Conservation (phyloP, 441 rosid genomes). For the Gossypium laxum region DNA sequence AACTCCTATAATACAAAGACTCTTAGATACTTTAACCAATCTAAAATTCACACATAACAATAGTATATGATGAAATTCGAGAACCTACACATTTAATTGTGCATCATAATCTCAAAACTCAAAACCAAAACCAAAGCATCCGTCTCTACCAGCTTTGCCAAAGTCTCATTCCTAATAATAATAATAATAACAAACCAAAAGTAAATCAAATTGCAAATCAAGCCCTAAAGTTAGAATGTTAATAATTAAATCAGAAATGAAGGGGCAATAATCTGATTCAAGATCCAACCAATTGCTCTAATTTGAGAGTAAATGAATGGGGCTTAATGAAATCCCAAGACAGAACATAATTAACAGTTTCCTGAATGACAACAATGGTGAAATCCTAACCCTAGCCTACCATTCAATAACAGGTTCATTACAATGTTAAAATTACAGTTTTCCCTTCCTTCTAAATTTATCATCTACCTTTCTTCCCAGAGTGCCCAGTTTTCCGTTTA, state of each 20-base stretch:
- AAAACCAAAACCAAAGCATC: too few species aligned
- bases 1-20: too few species aligned
- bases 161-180: too few species aligned
- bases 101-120: too few species aligned
- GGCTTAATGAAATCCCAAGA: conserved; percentile 5
- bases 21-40: too few species aligned
- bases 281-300: conserved; percentile 1
- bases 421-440: conserved; percentile 26
- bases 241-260: background rate
- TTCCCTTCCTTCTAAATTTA: conserved; percentile 18
- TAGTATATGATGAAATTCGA: too few species aligned
- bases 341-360: background rate
- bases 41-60: too few species aligned
- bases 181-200: too few species aligned
- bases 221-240: too few species aligned
- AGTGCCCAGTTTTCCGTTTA: conserved; percentile 92
- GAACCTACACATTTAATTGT: too few species aligned
- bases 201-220: too few species aligned
- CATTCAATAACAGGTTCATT: conserved; percentile 32
- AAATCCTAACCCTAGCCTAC: conserved; percentile 18
- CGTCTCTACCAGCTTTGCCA: too few species aligned
- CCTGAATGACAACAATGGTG: conserved; percentile 3
- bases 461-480: conserved; percentile 51
- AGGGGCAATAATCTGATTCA: background rate
- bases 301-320: conserved; percentile 6